A percentile compares a stretch with the other conserved stretches of the same genome.
These are phyloP conservation scores for Talinum fruticosum DNA, from an alignment of 148 eudicot species.

Conservation along the genomic window DNA sequence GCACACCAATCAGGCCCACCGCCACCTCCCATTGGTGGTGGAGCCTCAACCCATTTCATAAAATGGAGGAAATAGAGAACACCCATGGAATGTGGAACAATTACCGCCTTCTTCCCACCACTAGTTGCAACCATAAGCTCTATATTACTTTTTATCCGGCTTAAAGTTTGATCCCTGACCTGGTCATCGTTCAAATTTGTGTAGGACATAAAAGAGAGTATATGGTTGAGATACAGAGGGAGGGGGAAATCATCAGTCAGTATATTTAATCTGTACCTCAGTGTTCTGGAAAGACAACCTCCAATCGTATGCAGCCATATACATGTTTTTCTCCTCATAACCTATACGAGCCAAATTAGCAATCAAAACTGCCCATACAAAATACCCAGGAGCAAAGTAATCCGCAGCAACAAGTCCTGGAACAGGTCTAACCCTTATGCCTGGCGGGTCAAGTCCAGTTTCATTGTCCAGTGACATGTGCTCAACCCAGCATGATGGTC, in stretches of 20 bases:
- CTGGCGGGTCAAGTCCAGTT: constrained; percentile 79
- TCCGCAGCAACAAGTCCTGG: constrained; percentile 94
- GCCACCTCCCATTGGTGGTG: constrained; percentile 98
- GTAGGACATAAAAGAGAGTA: background rate
- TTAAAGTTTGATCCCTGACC: constrained; percentile 88
- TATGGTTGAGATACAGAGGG: background rate
- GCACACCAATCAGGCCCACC: constrained; percentile 96
- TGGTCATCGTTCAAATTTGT: constrained; percentile 33
- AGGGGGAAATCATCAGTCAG: background rate
- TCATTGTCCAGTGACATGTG: constrained; percentile 94
- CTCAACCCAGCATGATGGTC: constrained; percentile 93
- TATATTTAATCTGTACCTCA: constrained; percentile 41
- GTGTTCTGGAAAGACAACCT: constrained; percentile 87
- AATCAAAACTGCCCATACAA: constrained; percentile 92
- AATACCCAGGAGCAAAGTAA: constrained; percentile 88
- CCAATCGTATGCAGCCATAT: constrained; percentile 98
- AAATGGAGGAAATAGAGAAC: constrained; percentile 88
- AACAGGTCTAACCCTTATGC: constrained; percentile 76
- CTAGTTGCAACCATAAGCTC: constrained; percentile 92
- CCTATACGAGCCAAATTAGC: constrained; percentile 90
- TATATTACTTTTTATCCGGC: constrained; percentile 82
- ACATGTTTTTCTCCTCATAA: constrained; percentile 90
- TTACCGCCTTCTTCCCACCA: constrained; percentile 87
- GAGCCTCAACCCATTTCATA: constrained; percentile 99
- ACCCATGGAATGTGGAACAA: constrained; percentile 98